Percentiles rank a stretch among this genome's conserved stretches.
Conservation (phyloP, 352 stramenopile species). For the Globisporangium megalacanthum region DNA sequence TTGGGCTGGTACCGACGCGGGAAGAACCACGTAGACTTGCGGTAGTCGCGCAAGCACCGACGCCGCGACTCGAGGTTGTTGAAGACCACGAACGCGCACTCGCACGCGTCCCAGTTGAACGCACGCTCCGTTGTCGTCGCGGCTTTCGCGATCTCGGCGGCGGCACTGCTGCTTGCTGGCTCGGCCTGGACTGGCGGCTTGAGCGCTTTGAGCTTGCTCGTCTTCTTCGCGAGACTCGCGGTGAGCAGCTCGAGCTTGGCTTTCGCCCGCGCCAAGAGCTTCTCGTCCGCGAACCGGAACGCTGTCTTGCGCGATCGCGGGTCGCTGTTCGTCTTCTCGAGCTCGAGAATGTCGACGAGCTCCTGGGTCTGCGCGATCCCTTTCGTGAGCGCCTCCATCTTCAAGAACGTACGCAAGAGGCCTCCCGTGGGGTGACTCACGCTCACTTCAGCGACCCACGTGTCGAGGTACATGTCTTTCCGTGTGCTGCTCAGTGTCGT, state of each 20-base stretch:
- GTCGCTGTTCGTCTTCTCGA: conserved; percentile 29
- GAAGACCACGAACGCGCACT: conserved; percentile 86
- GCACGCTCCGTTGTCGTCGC: conserved; percentile 25
- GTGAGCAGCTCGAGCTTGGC: conserved; percentile 28
- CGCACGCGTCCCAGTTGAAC: conserved; percentile 56
- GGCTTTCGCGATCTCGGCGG: conserved; percentile 25
- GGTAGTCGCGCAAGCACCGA: conserved; percentile 77
- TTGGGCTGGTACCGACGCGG: conserved; percentile 46
- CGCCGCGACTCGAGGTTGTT: conserved; percentile 78
- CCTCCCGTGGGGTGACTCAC: conserved; percentile 71
- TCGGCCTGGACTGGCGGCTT: conserved; percentile 19
- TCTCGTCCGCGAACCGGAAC: conserved; percentile 30
- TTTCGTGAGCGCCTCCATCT: conserved; percentile 58
- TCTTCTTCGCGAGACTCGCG: conserved; percentile 42
- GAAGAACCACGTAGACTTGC: conserved; percentile 36
- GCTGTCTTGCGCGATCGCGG: conserved; percentile 21
- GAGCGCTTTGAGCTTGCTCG: conserved; percentile 56
- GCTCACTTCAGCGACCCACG: conserved; percentile 86
- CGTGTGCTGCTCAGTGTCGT: conserved; percentile 22
- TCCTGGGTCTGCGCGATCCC: conserved; percentile 42
- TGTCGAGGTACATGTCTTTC: conserved; percentile 64
- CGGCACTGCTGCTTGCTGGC: conserved; percentile 2
- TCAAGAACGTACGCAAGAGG: conserved; percentile 63
- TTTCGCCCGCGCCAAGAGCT: conserved; percentile 26
- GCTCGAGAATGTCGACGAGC: background rate